Evolutionary conservation across 2,329 filamentous ascomycete species (phyloP).

Genomic region (Cordyceps fumosorosea): DNA sequence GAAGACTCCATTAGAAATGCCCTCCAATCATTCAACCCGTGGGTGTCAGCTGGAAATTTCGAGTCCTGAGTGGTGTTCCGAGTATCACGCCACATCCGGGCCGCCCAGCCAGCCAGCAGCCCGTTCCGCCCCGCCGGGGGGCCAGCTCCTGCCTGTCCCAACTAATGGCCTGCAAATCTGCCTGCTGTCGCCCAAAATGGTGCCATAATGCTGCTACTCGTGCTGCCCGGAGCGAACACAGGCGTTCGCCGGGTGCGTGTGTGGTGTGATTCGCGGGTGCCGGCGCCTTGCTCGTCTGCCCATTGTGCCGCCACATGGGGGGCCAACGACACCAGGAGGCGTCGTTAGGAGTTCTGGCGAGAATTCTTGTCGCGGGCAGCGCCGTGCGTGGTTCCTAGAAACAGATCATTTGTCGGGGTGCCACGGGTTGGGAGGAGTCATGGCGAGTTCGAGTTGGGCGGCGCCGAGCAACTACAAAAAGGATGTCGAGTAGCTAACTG

Average conservation of each 20-base stretch:
- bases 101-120: neutral
- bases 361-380: neutral
- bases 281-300: neutral
- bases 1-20: neutral
- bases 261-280: conserved; percentile 10
- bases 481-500: neutral
- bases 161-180: neutral
- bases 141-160: no score
- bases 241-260: no score
- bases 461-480: neutral
- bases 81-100: conserved; percentile 1
- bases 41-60: neutral
- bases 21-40: neutral
- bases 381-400: neutral
- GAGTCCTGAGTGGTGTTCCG: neutral
- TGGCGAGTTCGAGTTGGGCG: no score
- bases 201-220: conserved; percentile 9
- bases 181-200: neutral
- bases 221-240: neutral
- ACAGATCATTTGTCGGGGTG: neutral
- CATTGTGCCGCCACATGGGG: neutral
- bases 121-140: neutral
- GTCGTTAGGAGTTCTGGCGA: no score
- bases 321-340: neutral
- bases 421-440: neutral